Evolutionary conservation across 2,329 filamentous ascomycete genomes (phyloP).

Genomic region (Chalaropsis thielavioides): DNA sequence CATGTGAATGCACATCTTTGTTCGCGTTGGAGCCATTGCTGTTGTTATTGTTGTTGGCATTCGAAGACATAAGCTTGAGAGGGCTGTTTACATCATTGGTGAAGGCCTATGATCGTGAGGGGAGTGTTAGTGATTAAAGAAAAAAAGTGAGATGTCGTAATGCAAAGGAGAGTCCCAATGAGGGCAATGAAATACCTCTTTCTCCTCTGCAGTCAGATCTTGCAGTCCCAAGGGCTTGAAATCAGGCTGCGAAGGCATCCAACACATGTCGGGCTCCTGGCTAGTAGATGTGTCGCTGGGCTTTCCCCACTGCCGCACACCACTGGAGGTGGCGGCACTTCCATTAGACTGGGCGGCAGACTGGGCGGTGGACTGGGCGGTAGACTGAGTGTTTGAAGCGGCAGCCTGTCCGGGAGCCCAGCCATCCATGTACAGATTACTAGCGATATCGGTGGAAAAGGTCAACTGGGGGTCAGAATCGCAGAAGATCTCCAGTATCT

Average conservation of each 20-base stretch:
- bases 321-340: not conserved
- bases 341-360: not conserved
- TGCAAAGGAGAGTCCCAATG: not conserved
- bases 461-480: constrained; percentile 37
- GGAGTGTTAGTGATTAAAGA: no score
- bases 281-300: constrained; percentile 56
- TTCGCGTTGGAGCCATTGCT: constrained; percentile 37
- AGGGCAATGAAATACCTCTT: constrained; percentile 31
- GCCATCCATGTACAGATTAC: constrained; percentile 49
- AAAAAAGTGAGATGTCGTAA: not conserved
- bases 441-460: constrained; percentile 8
- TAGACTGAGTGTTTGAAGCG: constrained; percentile 33
- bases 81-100: constrained; percentile 72
- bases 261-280: constrained; percentile 81
- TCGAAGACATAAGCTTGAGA: constrained; percentile 65
- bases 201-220: constrained; percentile 51
- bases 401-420: constrained; percentile 57
- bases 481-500: constrained; percentile 58
- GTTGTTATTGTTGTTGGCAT: constrained; percentile 39
- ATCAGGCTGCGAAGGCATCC: constrained; percentile 55
- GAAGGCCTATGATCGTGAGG: constrained; percentile 46
- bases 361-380: constrained; percentile 1
- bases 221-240: constrained; percentile 57
- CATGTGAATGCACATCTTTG: constrained; percentile 13
- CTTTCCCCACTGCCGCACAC: constrained; percentile 59